Conservation (phyloP, 2,329 filamentous ascomycete species). For the Westerdykella aurantiaca region DNA sequence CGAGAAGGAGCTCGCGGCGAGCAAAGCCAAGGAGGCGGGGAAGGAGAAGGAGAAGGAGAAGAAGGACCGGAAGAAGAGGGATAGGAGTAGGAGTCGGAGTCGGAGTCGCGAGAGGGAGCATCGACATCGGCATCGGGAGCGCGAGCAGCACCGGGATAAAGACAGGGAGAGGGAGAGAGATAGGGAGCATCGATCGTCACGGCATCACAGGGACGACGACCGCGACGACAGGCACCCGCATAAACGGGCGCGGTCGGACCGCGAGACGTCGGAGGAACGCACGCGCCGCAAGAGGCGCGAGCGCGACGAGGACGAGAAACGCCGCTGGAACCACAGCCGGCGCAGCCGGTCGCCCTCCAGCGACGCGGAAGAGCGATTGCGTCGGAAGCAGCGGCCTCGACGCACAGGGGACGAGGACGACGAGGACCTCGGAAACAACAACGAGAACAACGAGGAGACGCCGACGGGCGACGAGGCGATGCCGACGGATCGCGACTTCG, state of each 20-base stretch:
- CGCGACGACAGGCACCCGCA: constrained; percentile 48
- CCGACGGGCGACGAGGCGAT: constrained; percentile 34
- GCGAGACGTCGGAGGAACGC: constrained; percentile 35
- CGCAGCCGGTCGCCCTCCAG: constrained; percentile 24
- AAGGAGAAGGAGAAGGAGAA: constrained; percentile 16
- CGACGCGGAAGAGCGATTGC: constrained; percentile 30
- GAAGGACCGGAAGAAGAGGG: constrained; percentile 30
- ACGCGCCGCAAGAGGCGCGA: constrained; percentile 43
- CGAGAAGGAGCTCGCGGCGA: constrained; percentile 67
- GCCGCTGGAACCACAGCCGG: constrained; percentile 1
- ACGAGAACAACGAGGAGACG: constrained; percentile 21
- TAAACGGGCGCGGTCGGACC: constrained; percentile 58
- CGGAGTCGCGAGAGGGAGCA: constrained; percentile 31
- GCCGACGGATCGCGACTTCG: constrained; percentile 43
- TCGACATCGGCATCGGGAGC: constrained; percentile 15
- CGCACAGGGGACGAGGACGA: too few relatives aligned
- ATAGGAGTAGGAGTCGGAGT: constrained; percentile 39
- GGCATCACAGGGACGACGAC: constrained; percentile 47
- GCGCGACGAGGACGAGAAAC: constrained; percentile 5
- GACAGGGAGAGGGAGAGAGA: constrained; percentile 22
- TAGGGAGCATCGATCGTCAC: constrained; percentile 36
- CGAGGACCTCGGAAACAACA: constrained; percentile 25
- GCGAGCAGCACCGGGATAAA: constrained; percentile 6
- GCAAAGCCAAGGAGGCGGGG: constrained; percentile 48
- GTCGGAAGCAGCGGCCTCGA: constrained; percentile 16